Conservation (phyloP, 2,329 filamentous ascomycete species). For the Colletotrichum agaves region DNA sequence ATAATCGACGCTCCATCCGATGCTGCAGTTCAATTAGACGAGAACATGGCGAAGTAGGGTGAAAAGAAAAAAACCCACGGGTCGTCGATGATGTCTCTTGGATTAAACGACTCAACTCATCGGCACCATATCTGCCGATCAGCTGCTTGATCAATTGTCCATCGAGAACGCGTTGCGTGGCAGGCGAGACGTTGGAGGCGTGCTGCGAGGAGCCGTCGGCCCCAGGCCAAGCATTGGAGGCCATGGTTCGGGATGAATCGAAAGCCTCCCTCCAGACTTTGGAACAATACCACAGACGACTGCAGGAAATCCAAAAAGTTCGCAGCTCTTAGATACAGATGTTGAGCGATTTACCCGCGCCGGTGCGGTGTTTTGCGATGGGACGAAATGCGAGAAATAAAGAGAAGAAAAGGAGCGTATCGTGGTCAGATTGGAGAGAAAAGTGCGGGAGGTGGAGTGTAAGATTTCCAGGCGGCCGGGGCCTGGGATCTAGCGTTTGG, state of each 20-base stretch:
- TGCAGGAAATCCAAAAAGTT: neutral
- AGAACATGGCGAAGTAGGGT: neutral
- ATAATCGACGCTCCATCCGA: conserved; percentile 48
- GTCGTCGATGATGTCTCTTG: conserved; percentile 44
- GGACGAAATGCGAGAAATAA: conserved; percentile 10
- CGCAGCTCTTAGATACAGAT: neutral
- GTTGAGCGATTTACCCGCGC: neutral
- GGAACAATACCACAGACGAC: neutral
- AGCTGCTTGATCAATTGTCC: conserved; percentile 50
- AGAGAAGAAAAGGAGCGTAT: conserved; percentile 33
- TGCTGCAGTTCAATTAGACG: conserved; percentile 7
- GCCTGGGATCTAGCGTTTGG: conserved; percentile 35
- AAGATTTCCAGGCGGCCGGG: conserved; percentile 34
- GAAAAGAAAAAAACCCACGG: conserved; percentile 42
- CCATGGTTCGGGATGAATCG: conserved; percentile 31
- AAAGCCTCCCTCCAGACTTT: neutral
- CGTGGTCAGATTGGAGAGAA: conserved; percentile 17
- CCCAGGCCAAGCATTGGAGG: conserved; percentile 46
- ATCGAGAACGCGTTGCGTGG: conserved; percentile 42
- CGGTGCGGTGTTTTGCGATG: conserved; percentile 12
- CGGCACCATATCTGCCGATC: conserved; percentile 46
- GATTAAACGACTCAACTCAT: conserved; percentile 47
- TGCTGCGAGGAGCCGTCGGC: conserved; percentile 45
- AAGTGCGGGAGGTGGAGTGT: conserved; percentile 26
- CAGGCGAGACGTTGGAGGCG: conserved; percentile 30